These are phyloP conservation scores for Cinnamomum chago DNA, from an alignment of 164 flowering plant genomes.

Conservation along the genomic window DNA sequence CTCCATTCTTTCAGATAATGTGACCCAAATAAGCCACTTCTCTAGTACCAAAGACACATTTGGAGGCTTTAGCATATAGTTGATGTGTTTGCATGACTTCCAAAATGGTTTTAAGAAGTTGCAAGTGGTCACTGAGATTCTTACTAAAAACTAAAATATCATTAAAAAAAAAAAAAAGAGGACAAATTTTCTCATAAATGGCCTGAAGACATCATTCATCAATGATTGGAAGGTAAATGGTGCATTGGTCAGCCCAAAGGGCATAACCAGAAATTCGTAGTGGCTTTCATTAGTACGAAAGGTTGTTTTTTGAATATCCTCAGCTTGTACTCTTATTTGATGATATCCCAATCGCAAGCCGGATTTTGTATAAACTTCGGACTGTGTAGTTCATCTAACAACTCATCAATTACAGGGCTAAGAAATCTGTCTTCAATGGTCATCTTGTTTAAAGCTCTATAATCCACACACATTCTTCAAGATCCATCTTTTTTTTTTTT, in stretches of 20 bases:
- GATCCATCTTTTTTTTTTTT: not conserved
- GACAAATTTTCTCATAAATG: not conserved
- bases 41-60: not conserved
- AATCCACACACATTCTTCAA: not conserved
- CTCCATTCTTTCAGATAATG: not conserved
- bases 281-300: not conserved
- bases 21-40: not conserved
- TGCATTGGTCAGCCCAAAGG: conserved; percentile 1
- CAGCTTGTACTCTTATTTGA: not conserved
- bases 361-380: not conserved
- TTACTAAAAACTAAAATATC: not conserved
- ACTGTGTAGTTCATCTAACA: not conserved
- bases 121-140: not conserved
- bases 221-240: not conserved
- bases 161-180: not conserved
- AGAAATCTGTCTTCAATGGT: not conserved
- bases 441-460: not conserved
- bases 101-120: not conserved
- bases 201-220: conserved; percentile 1
- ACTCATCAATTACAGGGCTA: not conserved
- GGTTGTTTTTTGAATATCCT: not conserved
- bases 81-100: not conserved
- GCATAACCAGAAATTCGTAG: not conserved
- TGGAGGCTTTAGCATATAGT: not conserved
- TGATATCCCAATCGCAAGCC: not conserved